Evolutionary conservation across 2,329 filamentous ascomycete species (phyloP), one percentile per base, ranked within the genome.

Genomic region (Ophiostoma australiae): DNA sequence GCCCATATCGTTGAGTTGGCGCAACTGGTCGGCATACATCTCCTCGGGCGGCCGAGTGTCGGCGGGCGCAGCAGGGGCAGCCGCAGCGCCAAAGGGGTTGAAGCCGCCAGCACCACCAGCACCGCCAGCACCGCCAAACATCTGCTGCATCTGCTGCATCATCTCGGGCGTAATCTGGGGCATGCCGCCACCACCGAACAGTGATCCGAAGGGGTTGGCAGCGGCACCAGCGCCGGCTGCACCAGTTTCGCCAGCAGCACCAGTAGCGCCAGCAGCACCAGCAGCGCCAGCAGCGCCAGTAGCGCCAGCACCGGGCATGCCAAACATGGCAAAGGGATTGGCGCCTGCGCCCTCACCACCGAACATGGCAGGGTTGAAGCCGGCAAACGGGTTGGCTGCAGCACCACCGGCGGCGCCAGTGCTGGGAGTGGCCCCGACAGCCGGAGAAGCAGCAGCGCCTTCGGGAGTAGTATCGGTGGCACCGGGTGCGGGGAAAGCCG

Each of bases 1-100:
- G 3, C 95, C 95, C 95, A 99, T 99, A 75, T 98, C 95, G 79
- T 99, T 99, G 73, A 99, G 82, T 81, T 98, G 93, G 72, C 93
- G 86, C 68, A 99, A 84, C 81, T 99, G 94, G 41, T 92, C 89
- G 3, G 91, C 93, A 76, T 97, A 99, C 72, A 92, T 85, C 80
- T 98, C 95, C 83, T 99, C 95, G 0, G 95, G 94, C 4, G 95
- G 94, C 73, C 94, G 87, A 77, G 86, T 97, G 80, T 99, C 95
- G 5, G 93, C 91, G 23, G 86, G 81, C 11, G 73, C 17, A 1
- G 72, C 31, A 10, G 73, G 58, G 0, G 63, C 68, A 37, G 41
- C 48, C 23, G 63, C 68, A n/a, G 8, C 35, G 35, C 68, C 68
- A 67, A 41, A 66, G 20, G 63, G 63, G 63, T 66, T 48, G 37